Percentiles rank a stretch among this genome's conserved stretches.
Conservation (phyloP, 2,329 filamentous ascomycete species). For the Xylariaceae sp. region DNA sequence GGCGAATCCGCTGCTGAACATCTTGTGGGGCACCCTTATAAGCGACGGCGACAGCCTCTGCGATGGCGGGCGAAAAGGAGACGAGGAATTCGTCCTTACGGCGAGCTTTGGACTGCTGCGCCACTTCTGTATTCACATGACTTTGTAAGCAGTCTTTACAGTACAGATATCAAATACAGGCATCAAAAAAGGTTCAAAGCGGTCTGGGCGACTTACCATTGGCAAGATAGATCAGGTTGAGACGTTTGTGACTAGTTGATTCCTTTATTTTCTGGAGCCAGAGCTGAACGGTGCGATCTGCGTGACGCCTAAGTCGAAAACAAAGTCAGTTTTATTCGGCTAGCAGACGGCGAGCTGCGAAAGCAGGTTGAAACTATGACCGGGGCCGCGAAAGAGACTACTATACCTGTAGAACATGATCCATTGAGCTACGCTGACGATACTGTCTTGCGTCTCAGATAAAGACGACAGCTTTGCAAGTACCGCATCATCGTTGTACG, state of each 20-base stretch:
- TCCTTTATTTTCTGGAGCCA: conserved; percentile 91
- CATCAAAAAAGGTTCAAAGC: neutral
- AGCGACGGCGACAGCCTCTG: conserved; percentile 81
- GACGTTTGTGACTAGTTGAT: conserved; percentile 73
- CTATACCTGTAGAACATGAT: conserved; percentile 95
- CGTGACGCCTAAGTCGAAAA: conserved; percentile 63
- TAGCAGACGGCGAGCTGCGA: conserved; percentile 6
- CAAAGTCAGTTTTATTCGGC: conserved; percentile 27
- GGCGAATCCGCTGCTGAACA: conserved; percentile 77
- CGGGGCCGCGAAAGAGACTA: conserved; percentile 8
- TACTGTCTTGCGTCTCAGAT: conserved; percentile 96
- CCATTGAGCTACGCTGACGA: conserved; percentile 95
- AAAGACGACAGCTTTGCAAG: conserved; percentile 90
- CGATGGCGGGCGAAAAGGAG: conserved; percentile 86
- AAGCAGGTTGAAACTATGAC: conserved; percentile 1
- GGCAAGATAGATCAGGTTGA: conserved; percentile 90
- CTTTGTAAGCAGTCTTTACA: conserved; percentile 10
- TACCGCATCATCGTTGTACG: conserved; percentile 93
- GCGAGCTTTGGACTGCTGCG: conserved; percentile 90
- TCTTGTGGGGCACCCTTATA: conserved; percentile 86
- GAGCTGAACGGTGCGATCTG: conserved; percentile 82
- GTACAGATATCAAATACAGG: conserved; percentile 1
- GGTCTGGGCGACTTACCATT: conserved; percentile 59
- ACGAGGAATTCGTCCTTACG: conserved; percentile 88
- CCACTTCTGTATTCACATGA: conserved; percentile 61